These are phyloP conservation scores for Maudiozyma barnettii DNA, from an alignment of 805 yeast genomes.

Conservation along the genomic window DNA sequence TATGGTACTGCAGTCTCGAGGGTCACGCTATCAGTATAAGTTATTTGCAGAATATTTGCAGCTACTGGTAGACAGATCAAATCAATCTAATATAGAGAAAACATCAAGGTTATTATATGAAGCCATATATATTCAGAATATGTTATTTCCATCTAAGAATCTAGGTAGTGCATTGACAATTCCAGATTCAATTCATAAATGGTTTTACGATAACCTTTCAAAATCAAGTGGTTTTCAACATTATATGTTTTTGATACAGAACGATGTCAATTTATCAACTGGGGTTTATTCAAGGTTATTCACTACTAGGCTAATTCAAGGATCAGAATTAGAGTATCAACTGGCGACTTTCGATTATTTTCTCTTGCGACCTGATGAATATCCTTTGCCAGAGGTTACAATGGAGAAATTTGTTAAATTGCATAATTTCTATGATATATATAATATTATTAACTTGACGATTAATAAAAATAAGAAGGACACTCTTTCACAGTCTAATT, in stretches of 20 bases:
- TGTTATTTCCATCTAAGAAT: slow-evolving; percentile 10
- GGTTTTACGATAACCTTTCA: slow-evolving; percentile 19
- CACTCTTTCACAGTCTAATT: slow-evolving; percentile 5
- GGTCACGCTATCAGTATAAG: neutral
- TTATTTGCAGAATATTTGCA: neutral
- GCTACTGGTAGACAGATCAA: too few species aligned
- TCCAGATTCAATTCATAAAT: slow-evolving; percentile 18
- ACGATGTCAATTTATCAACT: slow-evolving; percentile 15
- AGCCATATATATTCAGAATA: slow-evolving; percentile 14
- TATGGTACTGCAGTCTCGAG: neutral
- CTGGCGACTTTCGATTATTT: slow-evolving; percentile 23
- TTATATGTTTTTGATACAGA: slow-evolving; percentile 19
- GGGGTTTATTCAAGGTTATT: slow-evolving; percentile 8
- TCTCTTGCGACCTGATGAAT: slow-evolving; percentile 9
- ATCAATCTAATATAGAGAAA: too few species aligned
- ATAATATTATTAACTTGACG: slow-evolving; percentile 9
- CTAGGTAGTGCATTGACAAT: slow-evolving; percentile 9
- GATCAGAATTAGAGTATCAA: slow-evolving; percentile 21
- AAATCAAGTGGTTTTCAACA: slow-evolving; percentile 15
- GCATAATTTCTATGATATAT: slow-evolving; percentile 16
- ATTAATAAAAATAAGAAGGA: slow-evolving; percentile 10
- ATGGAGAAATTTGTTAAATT: slow-evolving; percentile 14
- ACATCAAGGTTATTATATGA: slow-evolving; percentile 7
- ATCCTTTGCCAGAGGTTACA: slow-evolving; percentile 2
- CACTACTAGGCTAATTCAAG: slow-evolving; percentile 15